Evolutionary conservation across 192 early-diverging fungal genomes (phyloP).

Genomic region (Linnemannia zychae): DNA sequence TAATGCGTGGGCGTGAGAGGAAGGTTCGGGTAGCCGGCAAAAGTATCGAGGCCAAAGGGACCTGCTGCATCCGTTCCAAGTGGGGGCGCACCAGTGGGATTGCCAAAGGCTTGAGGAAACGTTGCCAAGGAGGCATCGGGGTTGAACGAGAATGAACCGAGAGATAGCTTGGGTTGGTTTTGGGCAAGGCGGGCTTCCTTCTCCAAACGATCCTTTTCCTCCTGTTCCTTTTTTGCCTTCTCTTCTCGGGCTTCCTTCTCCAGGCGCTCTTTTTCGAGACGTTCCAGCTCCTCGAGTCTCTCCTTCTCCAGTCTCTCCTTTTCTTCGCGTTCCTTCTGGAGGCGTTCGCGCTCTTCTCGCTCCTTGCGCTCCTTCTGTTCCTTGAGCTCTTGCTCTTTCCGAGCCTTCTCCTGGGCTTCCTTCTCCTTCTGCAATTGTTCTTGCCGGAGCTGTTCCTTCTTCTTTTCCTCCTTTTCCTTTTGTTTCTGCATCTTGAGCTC

Average conservation of each 20-base stretch:
- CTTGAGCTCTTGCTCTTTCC: conserved; percentile 13
- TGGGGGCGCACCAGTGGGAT: neutral
- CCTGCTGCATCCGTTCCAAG: conserved; percentile 5
- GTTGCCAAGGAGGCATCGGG: conserved; percentile 38
- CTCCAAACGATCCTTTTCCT: conserved; percentile 23
- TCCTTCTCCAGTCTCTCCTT: conserved; percentile 15
- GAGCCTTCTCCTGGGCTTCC: conserved; percentile 11
- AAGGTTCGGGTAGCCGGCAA: conserved; percentile 35
- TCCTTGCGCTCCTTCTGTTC: conserved; percentile 12
- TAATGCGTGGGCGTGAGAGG: conserved; percentile 52
- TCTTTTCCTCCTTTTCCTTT: conserved; percentile 19
- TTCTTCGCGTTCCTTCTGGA: conserved; percentile 19
- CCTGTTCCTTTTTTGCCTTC: conserved; percentile 5
- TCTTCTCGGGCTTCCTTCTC: conserved; percentile 26
- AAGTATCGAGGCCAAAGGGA: conserved; percentile 31
- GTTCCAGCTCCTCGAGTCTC: neutral
- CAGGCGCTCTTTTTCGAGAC: neutral
- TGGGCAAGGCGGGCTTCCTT: conserved; percentile 30
- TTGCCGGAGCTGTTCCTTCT: conserved; percentile 10
- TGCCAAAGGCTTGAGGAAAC: conserved; percentile 13
- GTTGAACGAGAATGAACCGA: conserved; percentile 54
- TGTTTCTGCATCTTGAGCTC: conserved; percentile 19
- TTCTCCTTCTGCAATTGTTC: conserved; percentile 28
- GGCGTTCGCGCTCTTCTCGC: conserved; percentile 18
- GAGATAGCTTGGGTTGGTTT: conserved; percentile 25